These are phyloP conservation scores for Zygosaccharomyces bisporus DNA, from an alignment of 805 yeast species.

Conservation along the genomic window DNA sequence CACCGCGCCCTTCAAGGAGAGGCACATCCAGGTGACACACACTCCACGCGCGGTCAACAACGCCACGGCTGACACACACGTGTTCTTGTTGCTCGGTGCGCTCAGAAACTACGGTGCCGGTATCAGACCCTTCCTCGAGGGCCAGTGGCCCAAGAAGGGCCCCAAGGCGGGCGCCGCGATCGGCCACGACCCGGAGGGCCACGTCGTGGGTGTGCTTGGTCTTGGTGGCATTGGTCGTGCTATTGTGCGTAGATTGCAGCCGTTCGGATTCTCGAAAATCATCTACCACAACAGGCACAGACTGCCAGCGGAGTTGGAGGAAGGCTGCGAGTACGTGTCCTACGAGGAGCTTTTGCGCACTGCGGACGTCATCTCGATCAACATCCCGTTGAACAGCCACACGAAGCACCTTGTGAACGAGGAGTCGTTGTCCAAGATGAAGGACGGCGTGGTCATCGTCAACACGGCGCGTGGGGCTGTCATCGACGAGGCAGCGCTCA, in stretches of 20 bases:
- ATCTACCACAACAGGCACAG: slow-evolving; percentile 67
- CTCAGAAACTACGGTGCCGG: slow-evolving; percentile 65
- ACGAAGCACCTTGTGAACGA: slow-evolving; percentile 69
- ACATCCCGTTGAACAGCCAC: slow-evolving; percentile 68
- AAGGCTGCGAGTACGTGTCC: slow-evolving; percentile 64
- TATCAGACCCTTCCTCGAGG: slow-evolving; percentile 48
- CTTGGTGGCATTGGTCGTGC: slow-evolving; percentile 90
- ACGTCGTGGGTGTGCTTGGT: slow-evolving; percentile 75
- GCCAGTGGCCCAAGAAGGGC: slow-evolving; percentile 58
- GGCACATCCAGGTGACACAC: slow-evolving; percentile 61
- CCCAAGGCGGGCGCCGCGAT: slow-evolving; percentile 59
- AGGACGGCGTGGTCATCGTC: slow-evolving; percentile 67
- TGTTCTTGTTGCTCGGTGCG: slow-evolving; percentile 58
- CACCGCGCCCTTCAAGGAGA: slow-evolving; percentile 46
- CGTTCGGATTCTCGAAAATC: slow-evolving; percentile 71
- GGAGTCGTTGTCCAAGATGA: slow-evolving; percentile 61
- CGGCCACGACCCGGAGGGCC: slow-evolving; percentile 75
- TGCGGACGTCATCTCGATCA: slow-evolving; percentile 69
- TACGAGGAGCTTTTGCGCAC: slow-evolving; percentile 61
- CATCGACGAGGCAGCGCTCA: slow-evolving; percentile 60
- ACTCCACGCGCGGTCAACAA: slow-evolving; percentile 63
- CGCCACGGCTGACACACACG: slow-evolving; percentile 71
- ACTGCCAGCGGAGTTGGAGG: slow-evolving; percentile 59
- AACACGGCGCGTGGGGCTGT: slow-evolving; percentile 91
- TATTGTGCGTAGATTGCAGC: slow-evolving; percentile 63